Conservation (phyloP, 1,139 yeast species). For the Diutina rugosa region DNA sequence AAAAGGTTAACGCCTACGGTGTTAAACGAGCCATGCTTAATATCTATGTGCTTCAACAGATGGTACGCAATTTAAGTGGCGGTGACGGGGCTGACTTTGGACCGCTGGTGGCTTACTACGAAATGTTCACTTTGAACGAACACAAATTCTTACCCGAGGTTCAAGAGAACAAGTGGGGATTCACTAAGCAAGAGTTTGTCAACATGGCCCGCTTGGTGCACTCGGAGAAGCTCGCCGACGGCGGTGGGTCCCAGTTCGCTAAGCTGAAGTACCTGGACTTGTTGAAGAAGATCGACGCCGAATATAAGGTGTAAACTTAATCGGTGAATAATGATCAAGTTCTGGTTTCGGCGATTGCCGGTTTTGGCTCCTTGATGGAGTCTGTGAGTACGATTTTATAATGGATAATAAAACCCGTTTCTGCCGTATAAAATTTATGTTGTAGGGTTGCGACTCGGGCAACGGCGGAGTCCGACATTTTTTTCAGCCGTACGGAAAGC, state of each 20-base stretch:
- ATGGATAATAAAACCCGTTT: too few species aligned
- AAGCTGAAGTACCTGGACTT: slow-evolving; percentile 27
- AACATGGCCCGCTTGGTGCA: slow-evolving; percentile 32
- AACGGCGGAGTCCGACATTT: neutral
- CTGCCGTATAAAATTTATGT: too few species aligned
- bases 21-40: slow-evolving; percentile 55
- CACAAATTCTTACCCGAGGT: slow-evolving; percentile 12
- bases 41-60: slow-evolving; percentile 63
- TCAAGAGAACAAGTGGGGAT: slow-evolving; percentile 3
- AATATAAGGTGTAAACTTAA: neutral
- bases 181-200: slow-evolving; percentile 16
- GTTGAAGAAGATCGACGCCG: slow-evolving; percentile 12
- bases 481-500: neutral
- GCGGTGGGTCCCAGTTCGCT: slow-evolving; percentile 26
- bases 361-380: neutral
- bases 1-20: slow-evolving; percentile 50
- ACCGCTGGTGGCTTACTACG: slow-evolving; percentile 45
- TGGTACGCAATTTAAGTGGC: slow-evolving; percentile 47
- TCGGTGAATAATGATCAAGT: too few species aligned
- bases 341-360: neutral
- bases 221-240: slow-evolving; percentile 35
- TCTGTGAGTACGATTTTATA: too few species aligned
- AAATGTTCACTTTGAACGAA: slow-evolving; percentile 34
- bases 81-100: slow-evolving; percentile 52
- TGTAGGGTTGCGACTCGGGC: neutral